Conservation (phyloP, 202 grass and related monocot species). For the Panicum hallii region DNA sequence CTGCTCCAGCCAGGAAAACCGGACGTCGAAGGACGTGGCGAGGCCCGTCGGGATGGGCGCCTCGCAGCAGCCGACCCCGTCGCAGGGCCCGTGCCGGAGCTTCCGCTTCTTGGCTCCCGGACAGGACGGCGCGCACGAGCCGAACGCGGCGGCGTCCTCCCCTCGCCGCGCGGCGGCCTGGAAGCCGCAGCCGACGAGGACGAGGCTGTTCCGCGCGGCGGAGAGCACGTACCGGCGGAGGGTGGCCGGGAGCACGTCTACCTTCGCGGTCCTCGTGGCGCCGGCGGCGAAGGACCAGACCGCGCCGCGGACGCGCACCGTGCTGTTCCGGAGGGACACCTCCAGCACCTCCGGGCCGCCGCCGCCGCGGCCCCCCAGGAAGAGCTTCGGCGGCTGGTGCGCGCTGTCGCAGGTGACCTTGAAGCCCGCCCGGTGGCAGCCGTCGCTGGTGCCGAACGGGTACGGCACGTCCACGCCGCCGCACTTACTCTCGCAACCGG, state of each 20-base stretch:
- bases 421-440: conserved; percentile 51
- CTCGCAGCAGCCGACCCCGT: conserved; percentile 54
- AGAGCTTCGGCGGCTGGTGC: conserved; percentile 48
- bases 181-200: conserved; percentile 43
- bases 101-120: neutral
- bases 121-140: conserved; percentile 32
- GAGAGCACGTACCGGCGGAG: conserved; percentile 13
- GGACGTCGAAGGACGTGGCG: conserved; percentile 26
- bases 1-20: conserved; percentile 11
- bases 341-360: conserved; percentile 47
- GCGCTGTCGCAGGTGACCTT: conserved; percentile 50
- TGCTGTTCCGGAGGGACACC: conserved; percentile 44
- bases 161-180: conserved; percentile 5
- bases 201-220: conserved; percentile 34
- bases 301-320: conserved; percentile 36
- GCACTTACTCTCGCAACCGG: conserved; percentile 50
- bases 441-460: conserved; percentile 50
- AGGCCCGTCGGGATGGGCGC: conserved; percentile 36
- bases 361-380: conserved; percentile 6
- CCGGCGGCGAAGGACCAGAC: conserved; percentile 33
- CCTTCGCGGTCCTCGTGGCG: neutral
- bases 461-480: conserved; percentile 44
- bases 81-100: conserved; percentile 37
- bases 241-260: neutral
- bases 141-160: neutral